These are phyloP conservation scores for Trichoderma guizhouense DNA, from an alignment of 2,329 filamentous ascomycete genomes.

Conservation along the genomic window DNA sequence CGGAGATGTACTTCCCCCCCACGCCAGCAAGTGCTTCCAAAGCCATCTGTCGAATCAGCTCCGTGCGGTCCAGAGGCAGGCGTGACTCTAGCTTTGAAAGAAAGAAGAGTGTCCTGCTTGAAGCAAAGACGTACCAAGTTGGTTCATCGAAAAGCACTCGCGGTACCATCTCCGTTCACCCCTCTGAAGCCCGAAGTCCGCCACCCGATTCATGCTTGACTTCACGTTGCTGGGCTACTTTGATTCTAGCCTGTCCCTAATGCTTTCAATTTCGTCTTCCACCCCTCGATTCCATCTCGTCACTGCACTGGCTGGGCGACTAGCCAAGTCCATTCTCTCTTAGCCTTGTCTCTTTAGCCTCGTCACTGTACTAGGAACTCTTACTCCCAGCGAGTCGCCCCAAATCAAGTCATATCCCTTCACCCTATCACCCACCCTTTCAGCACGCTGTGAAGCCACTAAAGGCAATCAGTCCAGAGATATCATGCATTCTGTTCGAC, in stretches of 20 bases:
- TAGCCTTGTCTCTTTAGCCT: conserved; percentile 1
- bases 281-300: background rate
- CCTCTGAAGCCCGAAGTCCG: background rate
- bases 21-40: background rate
- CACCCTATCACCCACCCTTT: background rate
- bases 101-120: background rate
- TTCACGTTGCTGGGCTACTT: background rate
- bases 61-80: background rate
- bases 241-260: conserved; percentile 3
- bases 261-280: background rate
- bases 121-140: background rate
- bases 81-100: background rate
- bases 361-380: background rate
- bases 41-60: background rate
- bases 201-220: background rate
- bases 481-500: background rate
- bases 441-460: background rate
- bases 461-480: background rate
- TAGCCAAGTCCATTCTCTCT: background rate
- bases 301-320: background rate
- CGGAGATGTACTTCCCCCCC: background rate
- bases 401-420: background rate
- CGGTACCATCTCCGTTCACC: background rate
- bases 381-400: background rate
- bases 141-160: background rate